Base-by-base conservation (phyloP, 2,329 filamentous ascomycete species). In the Aspergillus neotritici region DNA sequence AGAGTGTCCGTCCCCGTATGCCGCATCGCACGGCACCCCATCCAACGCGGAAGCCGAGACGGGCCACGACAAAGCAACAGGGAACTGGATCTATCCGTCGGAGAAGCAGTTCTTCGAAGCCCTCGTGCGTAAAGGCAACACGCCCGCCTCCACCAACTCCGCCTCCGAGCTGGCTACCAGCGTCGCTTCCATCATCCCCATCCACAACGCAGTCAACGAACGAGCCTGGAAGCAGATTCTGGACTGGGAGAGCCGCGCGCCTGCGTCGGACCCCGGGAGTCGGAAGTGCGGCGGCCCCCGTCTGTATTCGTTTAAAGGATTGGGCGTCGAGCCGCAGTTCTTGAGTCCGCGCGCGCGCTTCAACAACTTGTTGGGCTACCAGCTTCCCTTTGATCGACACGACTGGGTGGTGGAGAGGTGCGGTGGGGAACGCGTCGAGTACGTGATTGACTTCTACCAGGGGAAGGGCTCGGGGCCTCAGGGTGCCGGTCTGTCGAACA, bases 121-220 rank as follows among this genome's bases (percentile, higher is more conserved):
- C 34, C 91, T 98, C 82, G 82, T 85, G 73, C 84, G 91, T 62
- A 98, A 98, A 68, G 85, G 88, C 69, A 81, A 89, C 71, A 80
- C 82, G 48, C 83, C 66, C 79, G 25, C 72, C 75, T 68, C 68
- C 6, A 58, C 65, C 2, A 52, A 58, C 14, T 66, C 66, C 6
- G 57, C 68, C 3, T 61, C 62, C 3, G 68, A 71, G 44, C 53
- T 73, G 11, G 80, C 79, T 0, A 72, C 76, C 5, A 89, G 95
- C 67, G 96, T 96, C 84, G 83, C 80, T 58, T 86, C 86, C 29
- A 90, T 97, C 29, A 90, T 97, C 42, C 93, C 89, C 3, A 97
- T 97, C 58, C 93, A 98, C 71, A 98, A 98, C 64, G 93, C 93
- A 34, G 93, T 98, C 50, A 98, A 98, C 68, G 93, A 98, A 77